Evolutionary conservation across 163 green algal species (phyloP), one percentile per base, ranked within the genome.

Genomic region (Prototheca cutis): DNA sequence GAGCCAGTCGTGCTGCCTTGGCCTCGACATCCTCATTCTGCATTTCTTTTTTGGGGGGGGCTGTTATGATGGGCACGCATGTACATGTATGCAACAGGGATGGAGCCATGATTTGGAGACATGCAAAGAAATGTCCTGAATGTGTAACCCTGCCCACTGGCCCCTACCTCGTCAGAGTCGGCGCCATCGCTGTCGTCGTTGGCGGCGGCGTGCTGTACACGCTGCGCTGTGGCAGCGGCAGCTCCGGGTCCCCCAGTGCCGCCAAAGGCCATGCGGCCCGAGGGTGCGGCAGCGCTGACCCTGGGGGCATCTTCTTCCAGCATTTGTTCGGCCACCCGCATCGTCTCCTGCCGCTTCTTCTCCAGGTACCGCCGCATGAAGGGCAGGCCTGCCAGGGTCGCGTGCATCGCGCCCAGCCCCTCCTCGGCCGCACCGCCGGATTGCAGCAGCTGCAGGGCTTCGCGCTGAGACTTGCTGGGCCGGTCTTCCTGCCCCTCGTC

Each of bases 311-410:
- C 70, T 10, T 78, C 71, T 34, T 88, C 68, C 27, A 86, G 66
- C 39, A 69, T 30, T 32, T 66, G 48, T 21, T 66, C 48, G 6
- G 89, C 87, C 48, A 91, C 81, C 21, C 79, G 55, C 64, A 83
- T 39, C 30, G 85, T 88, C 55, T 70, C 66, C 56, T 68, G 56
- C 6, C 72, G 74, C 74, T 82, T 81, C 64, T 71, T 69, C 71
- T 94, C 81, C 40, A 90, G 73, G 23, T 85, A 87, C 0, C 87
- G 72, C 48, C 72, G 63, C 90, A 97, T 97, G 81, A 98, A 98
- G 28, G 91, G 91, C 56, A 98, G 79, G 13, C 72, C 73, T 53
- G 95, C 89, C 13, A 97, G 76, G 24, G 87, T 87, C 65, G 84
- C 85, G 31, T 21, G 47, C n/a, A 5, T 32, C 40, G 18, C 51